phyloP scores from a whole-genome alignment of 805 yeast species.

The Metschnikowia arizonensis region DNA sequence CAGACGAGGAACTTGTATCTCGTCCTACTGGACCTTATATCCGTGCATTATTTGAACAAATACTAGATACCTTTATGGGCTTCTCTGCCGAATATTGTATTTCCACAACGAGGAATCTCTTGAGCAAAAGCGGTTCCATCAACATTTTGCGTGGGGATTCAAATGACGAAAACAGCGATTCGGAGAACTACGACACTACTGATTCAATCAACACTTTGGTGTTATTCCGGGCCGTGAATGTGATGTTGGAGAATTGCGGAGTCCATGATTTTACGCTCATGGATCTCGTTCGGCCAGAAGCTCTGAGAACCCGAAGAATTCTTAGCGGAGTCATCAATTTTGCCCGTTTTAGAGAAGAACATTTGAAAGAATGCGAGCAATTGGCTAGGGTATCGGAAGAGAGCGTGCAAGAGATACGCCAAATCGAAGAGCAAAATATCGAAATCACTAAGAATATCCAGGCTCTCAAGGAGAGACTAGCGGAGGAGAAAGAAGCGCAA shows the following conservation, averaged over 20 bases:
- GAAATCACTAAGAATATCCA: conserved; percentile 12
- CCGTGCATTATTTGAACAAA: conserved; percentile 53
- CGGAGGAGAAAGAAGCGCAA: conserved; percentile 37
- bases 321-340: conserved; percentile 81
- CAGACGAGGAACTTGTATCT: conserved; percentile 53
- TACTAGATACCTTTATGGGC: conserved; percentile 58
- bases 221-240: conserved; percentile 55
- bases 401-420: conserved; percentile 38
- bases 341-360: conserved; percentile 79
- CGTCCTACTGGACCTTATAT: conserved; percentile 58
- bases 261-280: conserved; percentile 69
- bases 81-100: conserved; percentile 30
- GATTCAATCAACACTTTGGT: conserved; percentile 42
- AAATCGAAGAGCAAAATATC: conserved; percentile 23
- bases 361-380: conserved; percentile 64
- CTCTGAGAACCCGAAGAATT: conserved; percentile 56
- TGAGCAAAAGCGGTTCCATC: conserved; percentile 8
- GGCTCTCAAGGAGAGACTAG: conserved; percentile 15
- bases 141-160: conserved; percentile 5
- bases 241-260: conserved; percentile 68
- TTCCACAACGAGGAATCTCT: conserved; percentile 21
- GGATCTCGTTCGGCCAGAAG: conserved; percentile 79
- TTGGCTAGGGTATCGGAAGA: conserved; percentile 53
- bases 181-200: conserved; percentile 29
- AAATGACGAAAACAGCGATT: conserved; percentile 7